A percentile compares a stretch with the other conserved stretches of the same genome.
These are phyloP conservation scores for Quercus tomentella DNA, from an alignment of 331 rosid genomes.

Conservation along the genomic window DNA sequence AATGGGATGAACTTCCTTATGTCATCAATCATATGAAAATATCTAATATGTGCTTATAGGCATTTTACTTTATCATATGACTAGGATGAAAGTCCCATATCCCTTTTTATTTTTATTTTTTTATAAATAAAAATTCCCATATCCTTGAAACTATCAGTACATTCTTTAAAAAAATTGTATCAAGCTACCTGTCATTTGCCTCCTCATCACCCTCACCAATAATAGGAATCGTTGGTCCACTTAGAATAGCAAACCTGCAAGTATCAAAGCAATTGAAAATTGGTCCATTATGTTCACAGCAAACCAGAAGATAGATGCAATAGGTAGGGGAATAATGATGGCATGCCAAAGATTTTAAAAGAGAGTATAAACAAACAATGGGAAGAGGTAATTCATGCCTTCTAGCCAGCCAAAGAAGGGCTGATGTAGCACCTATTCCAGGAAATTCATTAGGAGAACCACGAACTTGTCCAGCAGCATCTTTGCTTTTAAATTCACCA, in stretches of 20 bases:
- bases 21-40: not conserved
- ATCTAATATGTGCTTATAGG: not conserved
- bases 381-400: constrained; percentile 47
- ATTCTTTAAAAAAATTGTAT: not conserved
- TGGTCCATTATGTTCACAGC: constrained; percentile 24
- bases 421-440: constrained; percentile 91
- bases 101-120: not conserved
- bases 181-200: constrained; percentile 89
- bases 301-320: not conserved
- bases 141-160: not conserved
- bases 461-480: constrained; percentile 99
- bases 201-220: constrained; percentile 93
- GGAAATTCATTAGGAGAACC: constrained; percentile 99
- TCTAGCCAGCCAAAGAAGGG: constrained; percentile 97
- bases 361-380: not conserved
- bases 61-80: constrained; percentile 4
- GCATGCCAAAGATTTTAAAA: constrained; percentile 12
- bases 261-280: constrained; percentile 29
- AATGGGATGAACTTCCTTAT: not conserved
- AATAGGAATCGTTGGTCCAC: constrained; percentile 97
- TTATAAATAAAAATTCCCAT: not conserved
- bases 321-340: not conserved
- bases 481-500: constrained; percentile 98
- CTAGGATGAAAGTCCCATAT: constrained; percentile 7
- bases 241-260: constrained; percentile 88